Percentiles rank a stretch among this genome's conserved stretches.
These are phyloP conservation scores for Coniella vitis DNA, from an alignment of 2,329 filamentous ascomycete genomes.

Conservation along the genomic window DNA sequence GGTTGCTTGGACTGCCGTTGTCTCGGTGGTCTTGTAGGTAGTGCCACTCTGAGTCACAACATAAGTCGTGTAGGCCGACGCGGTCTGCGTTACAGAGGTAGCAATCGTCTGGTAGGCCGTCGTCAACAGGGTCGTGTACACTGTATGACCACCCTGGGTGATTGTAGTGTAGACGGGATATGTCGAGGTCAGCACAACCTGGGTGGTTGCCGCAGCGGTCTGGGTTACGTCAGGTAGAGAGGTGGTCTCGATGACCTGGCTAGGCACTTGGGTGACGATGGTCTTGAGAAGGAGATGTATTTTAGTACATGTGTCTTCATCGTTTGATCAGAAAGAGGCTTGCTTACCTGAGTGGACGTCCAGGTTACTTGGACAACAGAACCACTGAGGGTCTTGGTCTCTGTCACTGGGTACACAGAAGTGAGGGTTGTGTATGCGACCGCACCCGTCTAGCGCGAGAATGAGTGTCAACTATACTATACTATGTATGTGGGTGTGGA, in stretches of 20 bases:
- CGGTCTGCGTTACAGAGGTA: conserved; percentile 30
- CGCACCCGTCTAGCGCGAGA: conserved; percentile 25
- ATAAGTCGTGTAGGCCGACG: conserved; percentile 30
- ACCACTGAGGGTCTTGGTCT: conserved; percentile 37
- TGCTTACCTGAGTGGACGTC: conserved; percentile 27
- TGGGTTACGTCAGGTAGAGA: conserved; percentile 8
- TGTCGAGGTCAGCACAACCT: conserved; percentile 8
- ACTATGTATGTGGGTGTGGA: neutral
- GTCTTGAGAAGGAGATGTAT: neutral
- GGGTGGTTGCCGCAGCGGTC: conserved; percentile 1
- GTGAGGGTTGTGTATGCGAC: conserved; percentile 37
- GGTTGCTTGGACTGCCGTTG: conserved; percentile 20
- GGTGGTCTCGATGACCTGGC: conserved; percentile 2
- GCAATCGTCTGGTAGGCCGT: conserved; percentile 29
- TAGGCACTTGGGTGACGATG: conserved; percentile 6
- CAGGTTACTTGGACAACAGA: conserved; percentile 32
- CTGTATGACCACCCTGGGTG: conserved; percentile 14
- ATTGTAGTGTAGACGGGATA: conserved; percentile 10
- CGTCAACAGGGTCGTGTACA: conserved; percentile 29
- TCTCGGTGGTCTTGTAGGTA: conserved; percentile 19
- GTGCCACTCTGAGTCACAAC: conserved; percentile 26
- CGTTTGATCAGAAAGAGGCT: neutral
- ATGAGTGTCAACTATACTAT: neutral
- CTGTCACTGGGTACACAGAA: conserved; percentile 37
- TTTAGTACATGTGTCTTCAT: neutral